Evolutionary conservation across 2,329 filamentous ascomycete species (phyloP), one percentile per base, ranked within the genome.

Genomic region (Aureobasidium vineae): DNA sequence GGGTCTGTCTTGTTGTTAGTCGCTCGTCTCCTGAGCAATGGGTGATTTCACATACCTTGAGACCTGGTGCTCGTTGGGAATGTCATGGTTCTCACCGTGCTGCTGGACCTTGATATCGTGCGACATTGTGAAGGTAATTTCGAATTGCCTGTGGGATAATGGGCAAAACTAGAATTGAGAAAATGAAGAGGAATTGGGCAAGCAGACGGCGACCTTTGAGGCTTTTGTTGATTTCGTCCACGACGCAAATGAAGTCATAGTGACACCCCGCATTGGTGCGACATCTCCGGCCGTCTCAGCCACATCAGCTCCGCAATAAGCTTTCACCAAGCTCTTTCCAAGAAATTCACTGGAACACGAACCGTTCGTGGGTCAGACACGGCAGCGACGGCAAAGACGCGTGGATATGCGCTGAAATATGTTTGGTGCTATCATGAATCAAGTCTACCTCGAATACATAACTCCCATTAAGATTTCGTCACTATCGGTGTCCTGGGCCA

Each of bases 31-130:
- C 40, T 33, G 3, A 19, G 31, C 1, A 41, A 15, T 41, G 41
- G 15, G 53, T 40, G 26, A 10, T 60, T 69, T 19, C 61, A 79
- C 72, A 72, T 50, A 84, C 83, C 78, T 81, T 70, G 80, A 71
- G 45, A 83, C 72, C 54, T 76, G 77, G 72, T 81, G 78, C 66
- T 83, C 76, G 1, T 77, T 38, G 5, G 84, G 84, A 63, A 86
- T 85, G 8, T 84, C 71, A 41, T 66, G 43, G 38, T 59, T 63
- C 45, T 63, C 59, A 28, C 59, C 59, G 21, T 63, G 59, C 33
- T 63, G 59, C n/a, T 63, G 59, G 11, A 63, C 59, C 19, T 52
- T 63, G 43, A 45, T 52, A 28, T 60, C 56, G 40, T 60, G 56
- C 26, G 57, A 61, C 57, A 61, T 61, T 33, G 10, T 49, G 26